phyloP scores from a whole-genome alignment of 768 basidiomycete genomes.

The Lactarius pseudohatsudake region DNA sequence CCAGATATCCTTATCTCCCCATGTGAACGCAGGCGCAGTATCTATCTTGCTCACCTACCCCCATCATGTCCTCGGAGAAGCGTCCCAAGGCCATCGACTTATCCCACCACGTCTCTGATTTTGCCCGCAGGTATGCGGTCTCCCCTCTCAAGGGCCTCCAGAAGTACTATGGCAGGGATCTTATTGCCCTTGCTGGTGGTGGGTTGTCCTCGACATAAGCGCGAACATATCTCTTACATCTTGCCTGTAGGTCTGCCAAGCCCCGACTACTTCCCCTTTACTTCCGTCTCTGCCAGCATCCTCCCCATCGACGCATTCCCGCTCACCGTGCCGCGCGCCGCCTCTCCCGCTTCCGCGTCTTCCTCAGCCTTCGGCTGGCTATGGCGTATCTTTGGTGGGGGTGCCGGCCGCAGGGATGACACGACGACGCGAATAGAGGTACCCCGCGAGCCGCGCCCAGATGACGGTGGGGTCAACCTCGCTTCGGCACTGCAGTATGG shows the following conservation, averaged over 20 bases:
- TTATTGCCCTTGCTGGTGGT: constrained; percentile 73
- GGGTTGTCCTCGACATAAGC: constrained; percentile 21
- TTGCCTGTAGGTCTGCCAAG: constrained; percentile 54
- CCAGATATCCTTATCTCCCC: not conserved
- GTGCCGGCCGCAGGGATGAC: constrained; percentile 36
- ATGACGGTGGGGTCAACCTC: constrained; percentile 55
- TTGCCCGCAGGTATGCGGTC: constrained; percentile 47
- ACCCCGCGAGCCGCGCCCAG: constrained; percentile 55
- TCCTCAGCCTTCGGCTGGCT: constrained; percentile 52
- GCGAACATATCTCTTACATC: not conserved
- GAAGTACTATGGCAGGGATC: constrained; percentile 56
- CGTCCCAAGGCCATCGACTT: constrained; percentile 57
- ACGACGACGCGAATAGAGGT: constrained; percentile 51
- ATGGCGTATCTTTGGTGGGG: constrained; percentile 51
- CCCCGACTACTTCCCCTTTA: constrained; percentile 70
- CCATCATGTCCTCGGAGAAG: constrained; percentile 38
- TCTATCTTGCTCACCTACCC: not conserved
- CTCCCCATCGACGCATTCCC: constrained; percentile 53
- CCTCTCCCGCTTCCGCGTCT: constrained; percentile 15
- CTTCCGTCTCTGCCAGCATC: constrained; percentile 54
- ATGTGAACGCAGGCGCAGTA: not conserved
- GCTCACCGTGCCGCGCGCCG: constrained; percentile 32
- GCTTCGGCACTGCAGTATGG: constrained; percentile 71
- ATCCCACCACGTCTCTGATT: constrained; percentile 66
- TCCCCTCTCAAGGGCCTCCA: constrained; percentile 69